Conservation (phyloP, 2,329 filamentous ascomycete genomes). For the Pleochaeta shiraiana region DNA sequence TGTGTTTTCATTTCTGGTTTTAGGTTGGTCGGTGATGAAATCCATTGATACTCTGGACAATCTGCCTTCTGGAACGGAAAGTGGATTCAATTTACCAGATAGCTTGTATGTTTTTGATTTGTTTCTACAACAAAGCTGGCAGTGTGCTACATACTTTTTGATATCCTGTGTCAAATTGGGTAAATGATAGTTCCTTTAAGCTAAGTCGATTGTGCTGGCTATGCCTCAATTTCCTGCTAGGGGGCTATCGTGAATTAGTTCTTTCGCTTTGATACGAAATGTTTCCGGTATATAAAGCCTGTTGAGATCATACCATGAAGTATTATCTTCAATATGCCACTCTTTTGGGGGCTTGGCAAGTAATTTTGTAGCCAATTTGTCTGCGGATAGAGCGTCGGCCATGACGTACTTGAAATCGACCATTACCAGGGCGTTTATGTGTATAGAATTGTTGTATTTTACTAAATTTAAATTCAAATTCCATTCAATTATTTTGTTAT, state of each 20-base stretch:
- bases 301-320: background rate
- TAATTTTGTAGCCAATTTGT: background rate
- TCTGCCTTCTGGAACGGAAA: background rate
- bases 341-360: background rate
- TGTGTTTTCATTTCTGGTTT: conserved; percentile 1
- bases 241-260: background rate
- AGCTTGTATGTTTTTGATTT: background rate
- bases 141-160: background rate
- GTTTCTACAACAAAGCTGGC: background rate
- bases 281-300: background rate
- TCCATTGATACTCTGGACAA: background rate
- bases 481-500: background rate
- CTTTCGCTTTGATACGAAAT: background rate
- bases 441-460: background rate
- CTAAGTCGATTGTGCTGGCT: background rate
- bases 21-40: conserved; percentile 1
- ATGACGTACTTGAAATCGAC: background rate
- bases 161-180: background rate
- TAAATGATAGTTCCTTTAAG: background rate
- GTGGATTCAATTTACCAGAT: background rate
- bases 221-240: background rate
- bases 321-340: background rate
- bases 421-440: background rate
- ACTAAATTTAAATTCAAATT: background rate
- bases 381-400: background rate